phyloP scores from a whole-genome alignment of 2,329 filamentous ascomycete genomes.

The Didymella glomerata region DNA sequence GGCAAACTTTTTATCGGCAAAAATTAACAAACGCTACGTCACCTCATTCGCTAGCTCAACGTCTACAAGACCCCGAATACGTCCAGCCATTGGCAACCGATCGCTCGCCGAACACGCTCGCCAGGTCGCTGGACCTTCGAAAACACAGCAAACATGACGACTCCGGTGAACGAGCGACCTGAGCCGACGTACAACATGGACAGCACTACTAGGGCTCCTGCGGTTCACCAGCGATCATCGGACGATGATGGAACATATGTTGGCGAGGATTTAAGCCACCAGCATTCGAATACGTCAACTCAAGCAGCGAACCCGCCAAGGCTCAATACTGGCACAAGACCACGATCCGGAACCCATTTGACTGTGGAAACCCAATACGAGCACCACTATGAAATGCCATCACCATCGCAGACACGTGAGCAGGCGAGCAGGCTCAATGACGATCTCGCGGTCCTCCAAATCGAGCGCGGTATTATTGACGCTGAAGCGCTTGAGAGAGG shows the following conservation, averaged over 20 bases:
- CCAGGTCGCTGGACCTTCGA: slow-evolving; percentile 16
- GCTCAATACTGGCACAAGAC: slow-evolving; percentile 22
- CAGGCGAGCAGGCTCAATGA: slow-evolving; percentile 69
- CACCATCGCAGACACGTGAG: slow-evolving; percentile 66
- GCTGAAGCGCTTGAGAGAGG: slow-evolving; percentile 49
- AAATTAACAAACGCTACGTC: slow-evolving; percentile 12
- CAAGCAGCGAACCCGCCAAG: slow-evolving; percentile 15
- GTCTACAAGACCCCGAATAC: not conserved
- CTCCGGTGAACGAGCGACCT: slow-evolving; percentile 46
- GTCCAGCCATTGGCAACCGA: slow-evolving; percentile 1
- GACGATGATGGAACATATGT: slow-evolving; percentile 52
- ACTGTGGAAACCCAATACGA: slow-evolving; percentile 58
- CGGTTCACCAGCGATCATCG: slow-evolving; percentile 42
- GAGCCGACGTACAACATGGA: slow-evolving; percentile 51
- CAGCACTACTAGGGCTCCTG: slow-evolving; percentile 29
- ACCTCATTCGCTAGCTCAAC: slow-evolving; percentile 11
- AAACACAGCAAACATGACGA: slow-evolving; percentile 42
- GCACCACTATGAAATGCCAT: slow-evolving; percentile 47
- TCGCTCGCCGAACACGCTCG: not conserved
- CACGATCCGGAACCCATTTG: slow-evolving; percentile 55
- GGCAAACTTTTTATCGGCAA: slow-evolving; percentile 10
- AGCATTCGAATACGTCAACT: slow-evolving; percentile 33
- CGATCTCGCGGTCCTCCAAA: slow-evolving; percentile 70
- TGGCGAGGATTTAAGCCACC: slow-evolving; percentile 47
- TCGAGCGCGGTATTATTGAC: slow-evolving; percentile 67